Percentiles rank a stretch among this genome's conserved stretches.
Evolutionary conservation across 495 filamentous ascomycete genomes (phyloP).

Genomic region (Daldinia loculata): DNA sequence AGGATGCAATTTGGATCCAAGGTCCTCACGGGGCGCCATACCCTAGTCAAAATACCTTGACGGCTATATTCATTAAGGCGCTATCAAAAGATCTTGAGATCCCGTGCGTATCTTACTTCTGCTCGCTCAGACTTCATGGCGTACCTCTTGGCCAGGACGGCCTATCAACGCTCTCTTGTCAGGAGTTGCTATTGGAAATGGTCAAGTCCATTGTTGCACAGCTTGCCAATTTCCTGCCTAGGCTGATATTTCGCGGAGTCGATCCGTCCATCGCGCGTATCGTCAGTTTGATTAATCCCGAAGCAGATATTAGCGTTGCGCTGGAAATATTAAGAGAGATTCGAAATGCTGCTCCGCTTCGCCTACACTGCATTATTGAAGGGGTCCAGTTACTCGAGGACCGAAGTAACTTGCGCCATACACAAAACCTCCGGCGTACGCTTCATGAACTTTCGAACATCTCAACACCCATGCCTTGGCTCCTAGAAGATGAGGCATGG

Average conservation of each 20-base stretch:
- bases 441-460: too few species aligned
- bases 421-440: not conserved
- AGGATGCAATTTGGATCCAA: not conserved
- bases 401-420: not conserved
- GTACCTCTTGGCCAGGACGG: too few species aligned
- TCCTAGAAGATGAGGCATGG: too few species aligned
- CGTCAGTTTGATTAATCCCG: not conserved
- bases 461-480: too few species aligned
- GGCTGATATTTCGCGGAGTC: rapidly evolving
- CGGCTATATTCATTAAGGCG: not conserved
- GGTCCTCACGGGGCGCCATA: not conserved
- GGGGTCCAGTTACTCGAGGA: not conserved
- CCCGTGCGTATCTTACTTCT: not conserved
- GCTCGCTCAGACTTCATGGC: not conserved
- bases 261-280: too few species aligned
- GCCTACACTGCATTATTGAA: not conserved
- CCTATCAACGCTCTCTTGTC: too few species aligned
- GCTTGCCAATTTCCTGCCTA: too few species aligned
- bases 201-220: too few species aligned
- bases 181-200: too few species aligned
- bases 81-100: not conserved
- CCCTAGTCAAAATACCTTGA: not conserved
- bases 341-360: not conserved
- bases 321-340: not conserved
- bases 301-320: not conserved